Conservation (phyloP, 2,329 filamentous ascomycete species). For the Aspergillus clavatus region DNA sequence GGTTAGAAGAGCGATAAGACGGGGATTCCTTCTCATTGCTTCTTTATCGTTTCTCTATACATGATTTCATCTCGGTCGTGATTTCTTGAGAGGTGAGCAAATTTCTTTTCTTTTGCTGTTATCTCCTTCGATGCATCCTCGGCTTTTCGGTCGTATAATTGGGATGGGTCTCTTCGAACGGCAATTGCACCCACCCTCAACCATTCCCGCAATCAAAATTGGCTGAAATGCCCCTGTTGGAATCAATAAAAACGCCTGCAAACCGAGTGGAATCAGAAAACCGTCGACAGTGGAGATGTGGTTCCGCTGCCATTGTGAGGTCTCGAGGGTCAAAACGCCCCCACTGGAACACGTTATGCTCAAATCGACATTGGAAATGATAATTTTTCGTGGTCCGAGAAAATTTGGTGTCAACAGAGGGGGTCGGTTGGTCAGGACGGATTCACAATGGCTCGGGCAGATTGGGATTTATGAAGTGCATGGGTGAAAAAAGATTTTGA, state of each 20-base stretch:
- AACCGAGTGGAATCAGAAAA: conserved; percentile 9
- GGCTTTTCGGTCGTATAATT: background rate
- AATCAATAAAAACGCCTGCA: conserved; percentile 3
- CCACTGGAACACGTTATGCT: background rate
- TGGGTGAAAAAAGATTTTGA: conserved; percentile 1
- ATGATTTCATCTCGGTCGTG: conserved; percentile 22
- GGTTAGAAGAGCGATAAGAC: conserved; percentile 36
- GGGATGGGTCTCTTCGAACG: background rate
- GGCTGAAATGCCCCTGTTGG: conserved; percentile 5
- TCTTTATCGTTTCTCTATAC: conserved; percentile 22
- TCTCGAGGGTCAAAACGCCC: background rate
- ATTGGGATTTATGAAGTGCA: background rate
- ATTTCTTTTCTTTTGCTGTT: conserved; percentile 8
- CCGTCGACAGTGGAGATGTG: conserved; percentile 4
- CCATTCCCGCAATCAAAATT: background rate
- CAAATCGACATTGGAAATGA: background rate
- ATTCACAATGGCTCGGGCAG: background rate
- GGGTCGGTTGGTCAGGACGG: background rate
- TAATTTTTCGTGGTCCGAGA: background rate
- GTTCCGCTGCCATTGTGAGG: conserved; percentile 6
- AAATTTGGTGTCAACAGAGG: background rate
- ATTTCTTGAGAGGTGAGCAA: conserved; percentile 21
- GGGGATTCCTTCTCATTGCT: conserved; percentile 23
- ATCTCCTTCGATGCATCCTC: background rate
- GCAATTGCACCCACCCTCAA: background rate